Evolutionary conservation across 2,329 filamentous ascomycete genomes (phyloP).

Genomic region (Hansfordia pulvinata): DNA sequence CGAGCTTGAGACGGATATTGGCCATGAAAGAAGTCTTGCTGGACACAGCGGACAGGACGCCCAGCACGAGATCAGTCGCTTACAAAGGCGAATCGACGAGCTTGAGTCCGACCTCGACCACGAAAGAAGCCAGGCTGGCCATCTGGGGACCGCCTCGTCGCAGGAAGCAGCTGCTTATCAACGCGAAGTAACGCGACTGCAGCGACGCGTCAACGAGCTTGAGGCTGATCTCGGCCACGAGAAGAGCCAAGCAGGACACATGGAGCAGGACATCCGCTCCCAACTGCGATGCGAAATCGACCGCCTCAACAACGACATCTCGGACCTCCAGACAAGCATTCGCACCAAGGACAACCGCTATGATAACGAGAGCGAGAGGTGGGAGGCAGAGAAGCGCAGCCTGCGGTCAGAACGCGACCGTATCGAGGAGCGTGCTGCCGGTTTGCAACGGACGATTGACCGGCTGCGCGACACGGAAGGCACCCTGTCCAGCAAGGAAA

Average conservation of each 20-base stretch:
- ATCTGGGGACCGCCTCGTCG: constrained; percentile 37
- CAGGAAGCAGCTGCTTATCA: constrained; percentile 54
- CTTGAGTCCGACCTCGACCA: constrained; percentile 33
- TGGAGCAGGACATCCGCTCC: constrained; percentile 9
- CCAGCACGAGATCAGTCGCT: constrained; percentile 46
- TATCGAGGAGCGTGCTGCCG: constrained; percentile 52
- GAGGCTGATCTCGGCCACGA: constrained; percentile 17
- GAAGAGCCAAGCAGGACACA: constrained; percentile 1
- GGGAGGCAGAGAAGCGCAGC: constrained; percentile 52
- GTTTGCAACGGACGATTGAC: constrained; percentile 58
- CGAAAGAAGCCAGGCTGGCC: constrained; percentile 42
- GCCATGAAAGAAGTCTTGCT: no score
- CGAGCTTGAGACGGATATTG: background rate
- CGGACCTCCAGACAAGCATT: constrained; percentile 47
- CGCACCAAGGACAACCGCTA: constrained; percentile 58
- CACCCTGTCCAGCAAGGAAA: constrained; percentile 53
- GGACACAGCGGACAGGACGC: no score
- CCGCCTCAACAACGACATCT: constrained; percentile 43
- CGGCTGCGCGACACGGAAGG: constrained; percentile 56
- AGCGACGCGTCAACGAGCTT: constrained; percentile 30
- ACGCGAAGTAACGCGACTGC: constrained; percentile 40
- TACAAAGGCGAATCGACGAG: constrained; percentile 31
- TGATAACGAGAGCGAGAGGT: constrained; percentile 58
- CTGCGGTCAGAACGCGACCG: constrained; percentile 52
- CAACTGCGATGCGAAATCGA: constrained; percentile 32